phyloP scores from a whole-genome alignment of 768 basidiomycete species.

The Boletus fagicola region DNA sequence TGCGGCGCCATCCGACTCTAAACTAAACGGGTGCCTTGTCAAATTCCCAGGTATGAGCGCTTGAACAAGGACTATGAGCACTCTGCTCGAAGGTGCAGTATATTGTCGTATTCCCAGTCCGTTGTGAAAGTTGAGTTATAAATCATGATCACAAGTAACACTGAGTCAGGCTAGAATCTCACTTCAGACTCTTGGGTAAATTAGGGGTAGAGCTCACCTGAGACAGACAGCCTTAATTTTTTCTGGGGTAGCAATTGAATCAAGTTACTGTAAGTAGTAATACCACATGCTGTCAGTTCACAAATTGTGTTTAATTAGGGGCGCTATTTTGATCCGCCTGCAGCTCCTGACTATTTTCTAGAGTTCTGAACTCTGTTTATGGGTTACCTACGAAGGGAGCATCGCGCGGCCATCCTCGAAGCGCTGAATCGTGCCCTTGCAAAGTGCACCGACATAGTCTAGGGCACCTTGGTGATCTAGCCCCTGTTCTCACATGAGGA shows the following conservation, averaged over 20 bases:
- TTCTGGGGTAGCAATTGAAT: no score
- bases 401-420: no score
- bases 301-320: no score
- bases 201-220: neutral
- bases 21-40: neutral
- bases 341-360: no score
- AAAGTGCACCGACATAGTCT: conserved; percentile 62
- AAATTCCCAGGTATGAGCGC: neutral
- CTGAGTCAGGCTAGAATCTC: no score
- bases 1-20: neutral
- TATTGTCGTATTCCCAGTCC: neutral
- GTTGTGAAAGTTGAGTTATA: neutral
- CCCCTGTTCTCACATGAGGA: conserved; percentile 61
- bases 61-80: neutral
- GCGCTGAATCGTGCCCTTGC: conserved; percentile 33
- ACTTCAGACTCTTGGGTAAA: neutral
- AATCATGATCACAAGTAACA: neutral
- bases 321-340: no score
- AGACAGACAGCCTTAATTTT: neutral
- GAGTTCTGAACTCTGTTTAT: no score
- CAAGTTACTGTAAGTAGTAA: no score
- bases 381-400: no score
- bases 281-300: no score
- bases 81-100: neutral
- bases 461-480: conserved; percentile 60